Percentiles rank a stretch among this genome's conserved stretches.
phyloP scores from a whole-genome alignment of 2,329 filamentous ascomycete species.

The Xylariaceae sp. region DNA sequence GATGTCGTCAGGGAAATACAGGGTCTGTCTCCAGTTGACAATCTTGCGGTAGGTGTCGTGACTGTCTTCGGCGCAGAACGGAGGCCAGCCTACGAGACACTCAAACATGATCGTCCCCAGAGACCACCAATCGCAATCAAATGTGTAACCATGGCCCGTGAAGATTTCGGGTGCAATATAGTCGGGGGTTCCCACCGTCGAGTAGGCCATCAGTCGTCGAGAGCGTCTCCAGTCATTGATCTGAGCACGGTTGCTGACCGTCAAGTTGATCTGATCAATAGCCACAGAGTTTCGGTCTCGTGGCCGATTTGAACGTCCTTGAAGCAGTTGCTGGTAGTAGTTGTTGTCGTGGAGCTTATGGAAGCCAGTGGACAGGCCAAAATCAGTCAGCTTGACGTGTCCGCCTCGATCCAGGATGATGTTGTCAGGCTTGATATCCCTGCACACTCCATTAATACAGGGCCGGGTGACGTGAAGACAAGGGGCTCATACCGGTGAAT shows the following conservation, averaged over 20 bases:
- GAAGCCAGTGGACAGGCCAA: conserved; percentile 95
- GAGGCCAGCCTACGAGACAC: conserved; percentile 96
- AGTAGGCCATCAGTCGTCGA: conserved; percentile 92
- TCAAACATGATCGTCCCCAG: conserved; percentile 99
- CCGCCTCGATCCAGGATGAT: conserved; percentile 93
- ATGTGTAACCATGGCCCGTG: conserved; percentile 91
- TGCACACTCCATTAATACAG: conserved; percentile 53
- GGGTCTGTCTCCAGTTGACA: conserved; percentile 92
- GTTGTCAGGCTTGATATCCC: conserved; percentile 99
- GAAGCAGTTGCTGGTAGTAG: conserved; percentile 95
- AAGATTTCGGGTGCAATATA: conserved; percentile 99
- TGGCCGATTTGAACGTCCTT: conserved; percentile 69
- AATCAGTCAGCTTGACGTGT: conserved; percentile 97
- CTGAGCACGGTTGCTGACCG: conserved; percentile 93
- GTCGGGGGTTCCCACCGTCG: conserved; percentile 94
- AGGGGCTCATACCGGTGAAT: conserved; percentile 77
- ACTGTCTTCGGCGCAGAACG: conserved; percentile 96
- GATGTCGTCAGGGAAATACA: conserved; percentile 96
- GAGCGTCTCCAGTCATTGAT: conserved; percentile 99
- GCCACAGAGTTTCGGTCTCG: conserved; percentile 90
- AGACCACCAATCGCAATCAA: conserved; percentile 99
- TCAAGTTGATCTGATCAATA: conserved; percentile 96
- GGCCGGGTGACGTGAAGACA: neutral
- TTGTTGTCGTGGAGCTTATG: conserved; percentile 97
- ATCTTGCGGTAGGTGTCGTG: conserved; percentile 99